Evolutionary conservation across 2,329 filamentous ascomycete species (phyloP).

Genomic region (Zarea fungicola): DNA sequence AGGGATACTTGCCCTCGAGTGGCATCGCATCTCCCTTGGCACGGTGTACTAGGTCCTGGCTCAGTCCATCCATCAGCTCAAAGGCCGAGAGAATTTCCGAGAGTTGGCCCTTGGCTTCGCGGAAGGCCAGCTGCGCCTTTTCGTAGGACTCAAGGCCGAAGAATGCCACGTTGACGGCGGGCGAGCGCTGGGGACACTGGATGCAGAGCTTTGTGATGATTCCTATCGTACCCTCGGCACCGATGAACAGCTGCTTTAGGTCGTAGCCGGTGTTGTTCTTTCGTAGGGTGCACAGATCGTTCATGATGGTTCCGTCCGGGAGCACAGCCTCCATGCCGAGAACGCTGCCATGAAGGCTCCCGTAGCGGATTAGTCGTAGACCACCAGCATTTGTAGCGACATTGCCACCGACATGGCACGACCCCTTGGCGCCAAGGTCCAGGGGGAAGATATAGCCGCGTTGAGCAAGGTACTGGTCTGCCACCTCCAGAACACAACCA

Average conservation of each 20-base stretch:
- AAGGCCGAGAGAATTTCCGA: constrained; percentile 96
- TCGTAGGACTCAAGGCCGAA: constrained; percentile 89
- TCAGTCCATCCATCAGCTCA: constrained; percentile 88
- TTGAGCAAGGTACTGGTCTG: constrained; percentile 79
- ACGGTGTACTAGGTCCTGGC: constrained; percentile 69
- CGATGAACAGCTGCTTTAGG: constrained; percentile 93
- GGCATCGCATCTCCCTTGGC: constrained; percentile 75
- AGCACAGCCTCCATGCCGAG: constrained; percentile 90
- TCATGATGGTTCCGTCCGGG: constrained; percentile 84
- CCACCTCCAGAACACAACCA: constrained; percentile 83
- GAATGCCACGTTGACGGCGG: constrained; percentile 90
- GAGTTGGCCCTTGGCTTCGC: constrained; percentile 82
- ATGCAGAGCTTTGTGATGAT: constrained; percentile 90
- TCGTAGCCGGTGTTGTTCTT: constrained; percentile 99
- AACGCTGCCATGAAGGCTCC: constrained; percentile 88
- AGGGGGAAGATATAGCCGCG: constrained; percentile 87
- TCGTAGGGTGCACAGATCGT: constrained; percentile 80
- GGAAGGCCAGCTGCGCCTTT: constrained; percentile 79
- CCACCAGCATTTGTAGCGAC: constrained; percentile 94
- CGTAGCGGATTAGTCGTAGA: constrained; percentile 82
- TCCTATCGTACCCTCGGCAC: constrained; percentile 89
- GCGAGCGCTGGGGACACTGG: constrained; percentile 79
- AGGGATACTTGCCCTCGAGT: constrained; percentile 77
- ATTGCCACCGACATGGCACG: constrained; percentile 93
- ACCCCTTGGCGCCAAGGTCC: constrained; percentile 96